These are phyloP conservation scores for Apocynum venetum DNA, from an alignment of 257 asterid species.

Conservation along the genomic window DNA sequence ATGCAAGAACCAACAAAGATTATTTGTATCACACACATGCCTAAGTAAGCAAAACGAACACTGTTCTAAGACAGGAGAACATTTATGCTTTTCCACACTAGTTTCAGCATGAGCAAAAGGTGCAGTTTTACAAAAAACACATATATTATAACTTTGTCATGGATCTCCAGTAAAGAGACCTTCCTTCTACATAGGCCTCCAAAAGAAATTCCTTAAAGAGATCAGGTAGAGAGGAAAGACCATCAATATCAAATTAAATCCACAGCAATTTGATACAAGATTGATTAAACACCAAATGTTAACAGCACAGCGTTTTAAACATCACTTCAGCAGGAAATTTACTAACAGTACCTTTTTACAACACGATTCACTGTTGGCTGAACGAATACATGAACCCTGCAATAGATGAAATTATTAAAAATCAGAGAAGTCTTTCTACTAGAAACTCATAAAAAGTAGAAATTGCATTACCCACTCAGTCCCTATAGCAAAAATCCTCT, in stretches of 20 bases:
- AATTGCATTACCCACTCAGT: neutral
- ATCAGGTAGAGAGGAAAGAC: neutral
- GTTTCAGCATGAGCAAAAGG: neutral
- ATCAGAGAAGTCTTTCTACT: constrained; percentile 2
- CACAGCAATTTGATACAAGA: neutral
- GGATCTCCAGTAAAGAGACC: neutral
- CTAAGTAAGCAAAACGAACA: neutral
- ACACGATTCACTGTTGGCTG: constrained; percentile 88
- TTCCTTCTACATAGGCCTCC: constrained; percentile 1
- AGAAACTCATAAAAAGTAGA: neutral
- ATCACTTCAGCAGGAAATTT: constrained; percentile 3
- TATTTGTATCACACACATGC: neutral
- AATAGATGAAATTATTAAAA: constrained; percentile 21
- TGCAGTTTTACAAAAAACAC: neutral
- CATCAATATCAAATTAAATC: neutral
- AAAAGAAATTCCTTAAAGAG: neutral
- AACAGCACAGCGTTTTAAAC: neutral
- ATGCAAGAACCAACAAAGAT: neutral
- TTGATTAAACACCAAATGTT: neutral
- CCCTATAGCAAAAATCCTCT: neutral
- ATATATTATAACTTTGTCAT: neutral
- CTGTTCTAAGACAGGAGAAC: neutral
- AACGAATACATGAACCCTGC: constrained; percentile 92
- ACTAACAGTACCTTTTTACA: constrained; percentile 62
- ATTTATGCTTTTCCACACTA: neutral